Conservation (phyloP, 139 green algal genomes). For the Zygnema circumcarinatum region DNA sequence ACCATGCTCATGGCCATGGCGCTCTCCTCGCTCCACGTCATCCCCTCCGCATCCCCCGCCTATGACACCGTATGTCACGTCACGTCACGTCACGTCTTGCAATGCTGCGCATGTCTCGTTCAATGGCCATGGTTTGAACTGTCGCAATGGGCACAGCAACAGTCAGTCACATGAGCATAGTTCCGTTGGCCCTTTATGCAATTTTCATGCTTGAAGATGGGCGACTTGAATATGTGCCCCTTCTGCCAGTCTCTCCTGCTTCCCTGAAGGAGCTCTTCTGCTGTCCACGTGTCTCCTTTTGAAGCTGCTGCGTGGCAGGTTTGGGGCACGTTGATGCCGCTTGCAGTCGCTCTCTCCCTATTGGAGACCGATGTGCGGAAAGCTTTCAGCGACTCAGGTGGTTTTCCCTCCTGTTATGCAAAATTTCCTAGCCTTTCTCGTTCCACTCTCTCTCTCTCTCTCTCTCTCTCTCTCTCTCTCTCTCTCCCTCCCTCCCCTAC, state of each 20-base stretch:
- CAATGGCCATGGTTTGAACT: background rate
- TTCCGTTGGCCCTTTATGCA: background rate
- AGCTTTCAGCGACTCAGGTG: conserved; percentile 15
- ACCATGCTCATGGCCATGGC: background rate
- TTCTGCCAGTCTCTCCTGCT: background rate
- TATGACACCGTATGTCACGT: background rate
- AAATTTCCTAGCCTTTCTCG: conserved; percentile 3
- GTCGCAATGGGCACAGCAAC: background rate
- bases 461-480: background rate
- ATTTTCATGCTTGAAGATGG: background rate
- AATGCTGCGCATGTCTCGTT: no score
- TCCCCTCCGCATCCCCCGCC: background rate
- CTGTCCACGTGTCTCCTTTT: background rate
- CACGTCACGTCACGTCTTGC: background rate
- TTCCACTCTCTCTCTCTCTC: no score
- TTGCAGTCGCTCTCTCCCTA: conserved; percentile 6
- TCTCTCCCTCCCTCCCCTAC: background rate
- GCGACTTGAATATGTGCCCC: background rate
- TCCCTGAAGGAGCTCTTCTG: background rate
- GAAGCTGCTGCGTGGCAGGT: conserved; percentile 9
- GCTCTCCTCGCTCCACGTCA: background rate
- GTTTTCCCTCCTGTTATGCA: background rate
- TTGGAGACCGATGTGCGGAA: conserved; percentile 18
- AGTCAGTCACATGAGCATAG: background rate
- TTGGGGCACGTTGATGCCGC: conserved; percentile 8